Conservation (phyloP, 2,329 filamentous ascomycete genomes). For the Fusarium sp. region DNA sequence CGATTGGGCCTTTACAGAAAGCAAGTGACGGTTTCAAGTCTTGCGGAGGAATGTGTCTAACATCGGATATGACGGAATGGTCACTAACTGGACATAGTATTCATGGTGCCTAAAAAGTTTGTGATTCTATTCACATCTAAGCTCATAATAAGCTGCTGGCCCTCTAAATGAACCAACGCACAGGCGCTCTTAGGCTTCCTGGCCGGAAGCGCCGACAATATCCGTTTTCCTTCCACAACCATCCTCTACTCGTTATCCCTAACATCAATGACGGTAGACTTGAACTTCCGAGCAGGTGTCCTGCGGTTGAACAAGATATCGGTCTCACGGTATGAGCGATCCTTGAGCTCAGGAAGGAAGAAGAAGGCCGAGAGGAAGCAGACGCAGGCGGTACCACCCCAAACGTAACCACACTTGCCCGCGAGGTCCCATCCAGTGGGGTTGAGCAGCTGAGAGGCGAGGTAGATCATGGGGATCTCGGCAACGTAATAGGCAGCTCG, state of each 20-base stretch:
- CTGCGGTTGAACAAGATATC: constrained; percentile 71
- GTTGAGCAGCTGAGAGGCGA: constrained; percentile 73
- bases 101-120: too few species aligned
- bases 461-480: constrained; percentile 77
- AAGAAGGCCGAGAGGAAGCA: constrained; percentile 67
- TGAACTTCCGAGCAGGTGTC: constrained; percentile 69
- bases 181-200: too few species aligned
- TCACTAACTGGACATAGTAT: too few species aligned
- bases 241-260: constrained; percentile 72
- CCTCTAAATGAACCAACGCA: too few species aligned
- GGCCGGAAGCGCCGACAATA: too few species aligned
- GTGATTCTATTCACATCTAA: too few species aligned
- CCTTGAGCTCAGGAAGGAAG: constrained; percentile 69
- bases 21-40: too few species aligned
- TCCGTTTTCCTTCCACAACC: background rate
- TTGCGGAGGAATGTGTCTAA: too few species aligned
- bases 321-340: constrained; percentile 71
- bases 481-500: constrained; percentile 75
- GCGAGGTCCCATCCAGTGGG: constrained; percentile 61
- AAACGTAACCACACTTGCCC: constrained; percentile 72
- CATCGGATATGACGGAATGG: too few species aligned
- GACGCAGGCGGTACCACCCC: constrained; percentile 70
- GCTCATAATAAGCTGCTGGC: too few species aligned
- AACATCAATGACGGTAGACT: constrained; percentile 69
- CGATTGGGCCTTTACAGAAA: too few species aligned